Conservation (phyloP, 2,329 filamentous ascomycete species). For the Mycosphaerella arachidis region DNA sequence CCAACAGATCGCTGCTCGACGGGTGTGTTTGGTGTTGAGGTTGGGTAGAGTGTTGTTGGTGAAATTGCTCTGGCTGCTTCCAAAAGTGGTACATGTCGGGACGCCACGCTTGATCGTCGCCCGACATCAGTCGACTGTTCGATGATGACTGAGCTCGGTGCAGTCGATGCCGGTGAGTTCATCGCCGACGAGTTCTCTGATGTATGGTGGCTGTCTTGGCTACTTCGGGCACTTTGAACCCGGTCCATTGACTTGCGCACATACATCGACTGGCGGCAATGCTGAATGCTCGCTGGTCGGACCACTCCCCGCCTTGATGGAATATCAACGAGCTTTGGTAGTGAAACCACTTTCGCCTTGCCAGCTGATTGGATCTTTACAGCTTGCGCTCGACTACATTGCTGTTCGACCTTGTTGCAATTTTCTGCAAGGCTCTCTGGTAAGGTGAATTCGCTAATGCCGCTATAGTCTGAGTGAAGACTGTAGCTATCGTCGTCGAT, state of each 20-base stretch:
- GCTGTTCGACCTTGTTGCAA: constrained; percentile 20
- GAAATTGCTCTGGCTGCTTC: constrained; percentile 10
- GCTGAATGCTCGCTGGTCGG: constrained; percentile 2
- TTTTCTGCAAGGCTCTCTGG: constrained; percentile 24
- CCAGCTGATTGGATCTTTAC: constrained; percentile 28
- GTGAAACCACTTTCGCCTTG: constrained; percentile 27
- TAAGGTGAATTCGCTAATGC: constrained; percentile 13
- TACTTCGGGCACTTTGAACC: constrained; percentile 13
- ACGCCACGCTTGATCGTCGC: constrained; percentile 6
- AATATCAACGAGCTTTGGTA: constrained; percentile 21
- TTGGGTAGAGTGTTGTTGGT: neutral
- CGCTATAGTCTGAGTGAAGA: constrained; percentile 16
- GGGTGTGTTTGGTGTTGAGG: neutral
- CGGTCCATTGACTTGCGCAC: constrained; percentile 2
- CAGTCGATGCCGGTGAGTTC: constrained; percentile 19
- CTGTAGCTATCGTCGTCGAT: constrained; percentile 21
- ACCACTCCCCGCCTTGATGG: constrained; percentile 3
- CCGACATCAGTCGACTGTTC: constrained; percentile 6
- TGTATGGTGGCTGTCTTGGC: constrained; percentile 14
- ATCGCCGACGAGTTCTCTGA: constrained; percentile 14
- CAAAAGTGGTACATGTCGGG: constrained; percentile 19
- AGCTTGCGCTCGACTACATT: constrained; percentile 26
- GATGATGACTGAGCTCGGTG: constrained; percentile 22
- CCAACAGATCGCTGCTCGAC: neutral
- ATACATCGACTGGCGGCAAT: neutral